Conservation (phyloP, 169 alveolate species). For the Plasmodium ovale region DNA sequence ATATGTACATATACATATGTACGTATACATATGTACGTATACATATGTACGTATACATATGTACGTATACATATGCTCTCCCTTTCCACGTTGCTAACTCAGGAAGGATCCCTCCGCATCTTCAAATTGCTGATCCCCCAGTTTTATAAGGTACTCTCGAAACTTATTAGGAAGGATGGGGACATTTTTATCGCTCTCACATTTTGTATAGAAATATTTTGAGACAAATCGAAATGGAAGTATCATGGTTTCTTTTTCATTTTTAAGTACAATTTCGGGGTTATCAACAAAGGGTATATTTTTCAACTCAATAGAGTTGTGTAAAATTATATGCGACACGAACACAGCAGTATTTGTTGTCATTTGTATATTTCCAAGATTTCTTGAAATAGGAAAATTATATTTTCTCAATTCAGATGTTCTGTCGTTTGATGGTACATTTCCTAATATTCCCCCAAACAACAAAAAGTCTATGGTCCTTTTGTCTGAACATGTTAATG, state of each 20-base stretch:
- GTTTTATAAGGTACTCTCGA: slow-evolving; percentile 23
- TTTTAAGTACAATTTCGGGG: slow-evolving; percentile 43
- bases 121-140: slow-evolving; percentile 51
- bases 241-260: slow-evolving; percentile 39
- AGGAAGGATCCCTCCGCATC: too few relatives aligned
- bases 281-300: slow-evolving; percentile 63
- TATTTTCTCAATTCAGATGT: slow-evolving; percentile 77
- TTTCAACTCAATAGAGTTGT: slow-evolving; percentile 32
- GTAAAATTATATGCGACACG: slow-evolving; percentile 74
- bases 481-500: slow-evolving; percentile 49
- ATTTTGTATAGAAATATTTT: slow-evolving; percentile 64
- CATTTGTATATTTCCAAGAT: slow-evolving; percentile 78
- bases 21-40: too few relatives aligned
- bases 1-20: too few relatives aligned
- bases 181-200: slow-evolving; percentile 39
- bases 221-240: slow-evolving; percentile 81
- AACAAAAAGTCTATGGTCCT: slow-evolving; percentile 30
- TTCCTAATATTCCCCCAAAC: slow-evolving; percentile 74
- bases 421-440: slow-evolving; percentile 80
- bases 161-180: slow-evolving; percentile 53
- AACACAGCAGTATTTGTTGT: slow-evolving; percentile 80
- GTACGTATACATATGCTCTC: too few relatives aligned
- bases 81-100: slow-evolving; percentile 82
- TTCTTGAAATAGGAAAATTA: slow-evolving; percentile 50
- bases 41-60: too few relatives aligned